These are phyloP conservation scores for Amanita pseudoporphyria DNA, from an alignment of 768 basidiomycete genomes.

Conservation along the genomic window DNA sequence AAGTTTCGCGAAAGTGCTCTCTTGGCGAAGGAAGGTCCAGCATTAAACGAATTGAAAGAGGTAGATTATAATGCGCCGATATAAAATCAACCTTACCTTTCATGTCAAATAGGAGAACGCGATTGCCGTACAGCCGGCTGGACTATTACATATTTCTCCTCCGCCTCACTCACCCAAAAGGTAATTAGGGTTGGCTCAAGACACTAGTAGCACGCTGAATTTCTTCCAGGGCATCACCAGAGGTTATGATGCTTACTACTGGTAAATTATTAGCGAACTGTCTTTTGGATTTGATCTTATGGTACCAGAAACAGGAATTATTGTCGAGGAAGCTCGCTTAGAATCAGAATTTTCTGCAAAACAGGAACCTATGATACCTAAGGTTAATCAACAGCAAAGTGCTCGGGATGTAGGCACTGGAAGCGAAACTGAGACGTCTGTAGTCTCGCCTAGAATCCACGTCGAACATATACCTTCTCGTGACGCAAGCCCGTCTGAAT, in stretches of 20 bases:
- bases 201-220: not conserved
- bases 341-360: too few relatives aligned
- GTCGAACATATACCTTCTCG: not conserved
- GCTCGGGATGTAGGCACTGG: too few relatives aligned
- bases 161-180: not conserved
- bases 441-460: not conserved
- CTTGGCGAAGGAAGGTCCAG: too few relatives aligned
- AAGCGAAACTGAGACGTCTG: not conserved
- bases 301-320: not conserved
- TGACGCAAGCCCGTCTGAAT: too few relatives aligned
- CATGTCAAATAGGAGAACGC: not conserved
- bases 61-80: not conserved
- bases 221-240: not conserved
- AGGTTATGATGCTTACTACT: not conserved
- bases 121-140: too few relatives aligned
- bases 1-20: not conserved
- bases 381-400: too few relatives aligned
- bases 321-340: not conserved
- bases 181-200: not conserved
- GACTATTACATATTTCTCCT: not conserved
- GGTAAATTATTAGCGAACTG: not conserved
- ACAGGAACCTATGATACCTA: too few relatives aligned
- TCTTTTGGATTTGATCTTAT: not conserved
- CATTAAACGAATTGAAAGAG: not conserved
- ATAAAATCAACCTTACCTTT: not conserved